Percentiles rank a stretch among this genome's conserved stretches.
Evolutionary conservation across 306 rosid species (phyloP).

Genomic region (Cicer yamashitae): DNA sequence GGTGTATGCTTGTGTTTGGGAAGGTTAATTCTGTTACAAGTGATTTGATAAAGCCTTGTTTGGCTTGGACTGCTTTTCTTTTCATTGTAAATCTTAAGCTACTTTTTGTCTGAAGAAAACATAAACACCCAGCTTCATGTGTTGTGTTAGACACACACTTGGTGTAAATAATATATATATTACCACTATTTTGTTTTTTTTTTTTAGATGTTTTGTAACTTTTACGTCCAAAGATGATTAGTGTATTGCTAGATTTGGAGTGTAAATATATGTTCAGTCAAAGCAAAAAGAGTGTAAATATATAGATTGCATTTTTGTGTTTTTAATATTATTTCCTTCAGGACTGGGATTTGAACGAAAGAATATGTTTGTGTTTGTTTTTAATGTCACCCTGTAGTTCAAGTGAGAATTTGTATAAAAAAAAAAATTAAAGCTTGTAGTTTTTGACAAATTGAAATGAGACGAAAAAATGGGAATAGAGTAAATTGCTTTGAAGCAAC

Average conservation of each 20-base stretch:
- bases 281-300: not conserved
- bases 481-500: too few species aligned
- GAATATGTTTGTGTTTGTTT: too few species aligned
- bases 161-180: not conserved
- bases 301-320: not conserved
- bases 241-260: not conserved
- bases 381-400: not conserved
- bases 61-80: constrained; percentile 65
- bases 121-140: not conserved
- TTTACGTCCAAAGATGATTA: not conserved
- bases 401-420: not conserved
- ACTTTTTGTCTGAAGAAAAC: constrained; percentile 35
- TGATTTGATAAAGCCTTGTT: constrained; percentile 59
- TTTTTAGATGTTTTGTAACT: not conserved
- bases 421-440: not conserved
- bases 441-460: too few species aligned
- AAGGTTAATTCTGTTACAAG: constrained; percentile 50
- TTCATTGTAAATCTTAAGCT: constrained; percentile 67
- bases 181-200: not conserved
- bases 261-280: not conserved
- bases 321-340: not conserved
- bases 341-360: too few species aligned
- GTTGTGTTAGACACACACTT: not conserved
- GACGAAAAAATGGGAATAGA: too few species aligned
- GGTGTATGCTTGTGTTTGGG: constrained; percentile 51